Evolutionary conservation across 2,329 filamentous ascomycete species (phyloP), one percentile per base, ranked within the genome.

Genomic region (Aaosphaeria arxii): DNA sequence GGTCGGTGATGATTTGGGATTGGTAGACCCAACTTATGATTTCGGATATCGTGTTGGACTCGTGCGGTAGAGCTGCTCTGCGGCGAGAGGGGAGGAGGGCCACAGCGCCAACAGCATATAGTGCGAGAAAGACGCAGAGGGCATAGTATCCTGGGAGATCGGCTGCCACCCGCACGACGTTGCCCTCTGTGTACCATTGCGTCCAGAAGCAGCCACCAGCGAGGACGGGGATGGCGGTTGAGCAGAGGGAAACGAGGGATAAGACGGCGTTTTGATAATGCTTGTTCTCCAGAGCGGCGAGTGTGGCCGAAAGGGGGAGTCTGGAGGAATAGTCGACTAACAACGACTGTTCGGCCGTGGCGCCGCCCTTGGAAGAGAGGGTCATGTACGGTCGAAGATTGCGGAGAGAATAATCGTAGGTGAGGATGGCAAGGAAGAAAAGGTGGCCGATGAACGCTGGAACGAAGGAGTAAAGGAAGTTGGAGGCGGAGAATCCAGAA

Each of bases 401-500:
- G 45, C 87, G 83, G 49, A 89, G 64, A 2, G 80, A 76, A 62
- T 83, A 77, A 61, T 91, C 87, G 47, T 90, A 70, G 31, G 81
- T 78, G 52, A 87, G 81, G 66, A 89, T 85, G 44, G 80, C 67
- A 41, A 90, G 77, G 64, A 86, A 88, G 43, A 89, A 71, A 11
- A 87, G 56, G 60, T 85, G 81, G 4, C 85, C 88, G 30, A 91
- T 64, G 0, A 87, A 57, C 3, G 85, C 82, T 0, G 88, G 88
- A 24, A 91, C 47, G 69, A 91, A 90, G 51, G 82, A 84, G 74
- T 91, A 96, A 44, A 96, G 73, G 71, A 96, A 96, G 70, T 96
- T 90, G 43, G 90, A 89, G 0, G 88, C 77, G 1, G 89, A 95
- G 70, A 95, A 96, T 13, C 87, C 88, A 29, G 62, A 58, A 0